Conservation (phyloP, 768 basidiomycete species). For the Panus rudis region DNA sequence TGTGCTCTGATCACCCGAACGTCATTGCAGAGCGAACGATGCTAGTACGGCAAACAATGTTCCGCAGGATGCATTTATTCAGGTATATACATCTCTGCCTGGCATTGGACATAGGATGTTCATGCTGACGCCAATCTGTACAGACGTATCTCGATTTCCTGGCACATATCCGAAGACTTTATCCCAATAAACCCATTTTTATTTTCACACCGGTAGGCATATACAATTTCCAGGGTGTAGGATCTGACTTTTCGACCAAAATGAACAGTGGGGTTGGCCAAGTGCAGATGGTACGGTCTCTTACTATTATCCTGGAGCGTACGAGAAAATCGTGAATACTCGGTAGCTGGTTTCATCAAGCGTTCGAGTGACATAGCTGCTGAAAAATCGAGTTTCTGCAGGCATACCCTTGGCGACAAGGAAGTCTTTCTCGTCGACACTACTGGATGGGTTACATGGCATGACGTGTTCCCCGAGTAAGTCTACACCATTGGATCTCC, state of each 20-base stretch:
- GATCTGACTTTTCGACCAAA: neutral
- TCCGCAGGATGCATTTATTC: slow-evolving; percentile 34
- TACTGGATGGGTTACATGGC: slow-evolving; percentile 47
- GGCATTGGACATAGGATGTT: neutral
- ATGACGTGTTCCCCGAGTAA: slow-evolving; percentile 42
- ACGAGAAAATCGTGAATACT: slow-evolving; percentile 37
- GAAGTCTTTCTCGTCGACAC: slow-evolving; percentile 48
- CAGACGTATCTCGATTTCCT: slow-evolving; percentile 45
- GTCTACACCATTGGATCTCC: slow-evolving; percentile 3
- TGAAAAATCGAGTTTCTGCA: slow-evolving; percentile 8
- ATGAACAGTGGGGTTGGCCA: slow-evolving; percentile 50
- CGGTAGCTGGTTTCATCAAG: slow-evolving; percentile 20
- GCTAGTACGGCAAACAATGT: slow-evolving; percentile 46
- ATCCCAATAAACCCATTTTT: slow-evolving; percentile 41
- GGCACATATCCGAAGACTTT: slow-evolving; percentile 35
- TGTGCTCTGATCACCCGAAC: neutral
- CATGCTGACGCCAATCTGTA: neutral
- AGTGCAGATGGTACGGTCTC: slow-evolving; percentile 36
- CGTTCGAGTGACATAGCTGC: neutral
- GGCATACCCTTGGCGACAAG: slow-evolving; percentile 36
- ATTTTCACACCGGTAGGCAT: slow-evolving; percentile 43
- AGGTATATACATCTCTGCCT: slow-evolving; percentile 24
- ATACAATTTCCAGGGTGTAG: neutral
- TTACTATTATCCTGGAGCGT: slow-evolving; percentile 42
- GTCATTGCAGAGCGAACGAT: slow-evolving; percentile 44